Conservation (phyloP, 192 early-diverging fungal genomes). For the Backusella circina region DNA sequence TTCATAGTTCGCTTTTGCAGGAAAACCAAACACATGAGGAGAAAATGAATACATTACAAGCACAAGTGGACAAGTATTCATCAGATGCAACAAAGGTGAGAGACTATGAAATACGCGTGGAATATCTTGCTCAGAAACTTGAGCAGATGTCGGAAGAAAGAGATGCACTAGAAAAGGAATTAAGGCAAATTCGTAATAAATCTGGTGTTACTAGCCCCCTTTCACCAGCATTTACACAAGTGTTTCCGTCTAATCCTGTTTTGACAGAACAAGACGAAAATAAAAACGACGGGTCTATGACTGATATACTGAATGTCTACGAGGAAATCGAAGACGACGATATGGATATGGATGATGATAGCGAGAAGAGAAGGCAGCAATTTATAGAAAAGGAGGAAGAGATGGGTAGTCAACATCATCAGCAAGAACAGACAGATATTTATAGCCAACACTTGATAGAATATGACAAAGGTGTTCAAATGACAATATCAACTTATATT, state of each 20-base stretch:
- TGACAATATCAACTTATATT: slow-evolving; percentile 23
- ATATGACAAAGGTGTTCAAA: slow-evolving; percentile 16
- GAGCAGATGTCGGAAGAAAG: slow-evolving; percentile 26
- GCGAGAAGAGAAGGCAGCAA: neutral
- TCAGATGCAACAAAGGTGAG: slow-evolving; percentile 21
- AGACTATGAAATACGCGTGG: slow-evolving; percentile 29
- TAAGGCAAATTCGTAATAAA: neutral
- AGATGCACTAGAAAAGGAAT: slow-evolving; percentile 19
- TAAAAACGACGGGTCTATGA: slow-evolving; percentile 9
- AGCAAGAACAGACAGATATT: neutral
- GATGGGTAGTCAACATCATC: neutral
- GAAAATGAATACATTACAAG: slow-evolving; percentile 15
- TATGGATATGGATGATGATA: neutral
- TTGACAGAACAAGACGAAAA: neutral
- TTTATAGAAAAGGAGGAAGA: neutral
- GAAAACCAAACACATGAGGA: neutral
- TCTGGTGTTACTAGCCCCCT: neutral
- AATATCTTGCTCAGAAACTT: slow-evolving; percentile 27
- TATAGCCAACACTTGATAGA: slow-evolving; percentile 3
- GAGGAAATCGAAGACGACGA: neutral
- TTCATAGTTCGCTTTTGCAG: neutral
- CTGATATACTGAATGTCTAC: slow-evolving; percentile 20
- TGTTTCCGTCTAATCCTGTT: neutral
- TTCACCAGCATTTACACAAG: slow-evolving; percentile 1
- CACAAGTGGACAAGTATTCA: slow-evolving; percentile 11